These are phyloP conservation scores for Haematococcus lacustris DNA, from an alignment of 139 green algal genomes.

Conservation along the genomic window DNA sequence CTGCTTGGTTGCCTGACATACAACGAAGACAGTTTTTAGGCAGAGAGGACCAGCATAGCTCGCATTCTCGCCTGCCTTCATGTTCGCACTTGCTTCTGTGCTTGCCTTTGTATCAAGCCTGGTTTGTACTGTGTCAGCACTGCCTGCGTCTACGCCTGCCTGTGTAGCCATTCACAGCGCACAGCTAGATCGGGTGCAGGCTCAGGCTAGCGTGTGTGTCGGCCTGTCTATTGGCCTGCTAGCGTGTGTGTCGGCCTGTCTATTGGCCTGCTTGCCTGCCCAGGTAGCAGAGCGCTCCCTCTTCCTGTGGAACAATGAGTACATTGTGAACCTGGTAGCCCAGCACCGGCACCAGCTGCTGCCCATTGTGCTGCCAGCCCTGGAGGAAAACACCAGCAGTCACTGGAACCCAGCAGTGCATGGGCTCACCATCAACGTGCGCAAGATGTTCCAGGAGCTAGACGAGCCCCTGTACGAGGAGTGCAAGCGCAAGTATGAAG, in stretches of 20 bases:
- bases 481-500: conserved; percentile 44
- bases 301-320: conserved; percentile 99
- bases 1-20: too few species aligned
- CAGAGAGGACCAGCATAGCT: too few species aligned
- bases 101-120: too few species aligned
- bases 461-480: conserved; percentile 80
- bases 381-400: conserved; percentile 72
- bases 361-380: conserved; percentile 83
- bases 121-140: too few species aligned
- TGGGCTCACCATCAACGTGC: conserved; percentile 90
- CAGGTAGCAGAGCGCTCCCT: conserved; percentile 96
- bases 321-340: conserved; percentile 92
- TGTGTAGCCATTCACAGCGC: too few species aligned
- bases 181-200: too few species aligned
- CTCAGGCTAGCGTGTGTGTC: background rate
- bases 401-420: conserved; percentile 98
- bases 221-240: too few species aligned
- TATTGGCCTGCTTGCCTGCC: background rate
- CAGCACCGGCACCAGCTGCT: conserved; percentile 80
- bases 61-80: too few species aligned
- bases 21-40: too few species aligned
- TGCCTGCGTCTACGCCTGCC: too few species aligned
- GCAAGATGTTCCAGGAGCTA: conserved; percentile 98
- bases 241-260: too few species aligned
- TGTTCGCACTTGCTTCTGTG: too few species aligned